phyloP scores from a whole-genome alignment of 352 stramenopile genomes.

The Albugo candida region DNA sequence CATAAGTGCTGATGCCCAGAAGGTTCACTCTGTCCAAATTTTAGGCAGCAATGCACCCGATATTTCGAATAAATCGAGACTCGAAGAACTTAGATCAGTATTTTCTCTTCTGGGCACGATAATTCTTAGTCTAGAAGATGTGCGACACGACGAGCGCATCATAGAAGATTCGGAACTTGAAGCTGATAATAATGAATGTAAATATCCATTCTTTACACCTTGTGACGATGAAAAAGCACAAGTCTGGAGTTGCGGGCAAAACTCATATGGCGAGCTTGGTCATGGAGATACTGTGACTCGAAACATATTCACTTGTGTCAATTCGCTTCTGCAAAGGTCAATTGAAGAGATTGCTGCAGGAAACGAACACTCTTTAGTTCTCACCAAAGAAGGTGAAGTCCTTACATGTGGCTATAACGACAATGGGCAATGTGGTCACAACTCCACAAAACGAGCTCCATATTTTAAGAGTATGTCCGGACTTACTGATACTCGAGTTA shows the following conservation, averaged over 20 bases:
- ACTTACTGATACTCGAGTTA: slow-evolving; percentile 24
- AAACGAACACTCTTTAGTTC: slow-evolving; percentile 84
- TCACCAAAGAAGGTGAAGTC: slow-evolving; percentile 54
- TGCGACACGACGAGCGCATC: too few species aligned
- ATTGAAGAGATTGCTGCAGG: slow-evolving; percentile 68
- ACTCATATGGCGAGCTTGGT: slow-evolving; percentile 85
- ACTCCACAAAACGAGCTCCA: slow-evolving; percentile 33
- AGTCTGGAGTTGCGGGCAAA: slow-evolving; percentile 89
- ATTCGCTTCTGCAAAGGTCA: slow-evolving; percentile 53
- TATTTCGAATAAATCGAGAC: too few species aligned
- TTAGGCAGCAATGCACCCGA: too few species aligned
- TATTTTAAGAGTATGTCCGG: slow-evolving; percentile 44
- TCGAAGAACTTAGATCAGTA: too few species aligned
- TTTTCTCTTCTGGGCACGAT: too few species aligned
- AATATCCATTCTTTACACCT: too few species aligned
- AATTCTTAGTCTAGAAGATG: too few species aligned
- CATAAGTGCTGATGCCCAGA: too few species aligned
- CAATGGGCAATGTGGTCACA: slow-evolving; percentile 85
- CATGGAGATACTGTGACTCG: slow-evolving; percentile 76
- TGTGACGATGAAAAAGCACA: slow-evolving; percentile 39
- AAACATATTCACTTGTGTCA: slow-evolving; percentile 63
- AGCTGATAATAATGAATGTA: too few species aligned
- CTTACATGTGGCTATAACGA: slow-evolving; percentile 88
- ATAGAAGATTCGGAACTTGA: too few species aligned
- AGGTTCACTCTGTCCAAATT: too few species aligned